Conservation (phyloP, 75 land plant species). For the Pinus taeda region DNA sequence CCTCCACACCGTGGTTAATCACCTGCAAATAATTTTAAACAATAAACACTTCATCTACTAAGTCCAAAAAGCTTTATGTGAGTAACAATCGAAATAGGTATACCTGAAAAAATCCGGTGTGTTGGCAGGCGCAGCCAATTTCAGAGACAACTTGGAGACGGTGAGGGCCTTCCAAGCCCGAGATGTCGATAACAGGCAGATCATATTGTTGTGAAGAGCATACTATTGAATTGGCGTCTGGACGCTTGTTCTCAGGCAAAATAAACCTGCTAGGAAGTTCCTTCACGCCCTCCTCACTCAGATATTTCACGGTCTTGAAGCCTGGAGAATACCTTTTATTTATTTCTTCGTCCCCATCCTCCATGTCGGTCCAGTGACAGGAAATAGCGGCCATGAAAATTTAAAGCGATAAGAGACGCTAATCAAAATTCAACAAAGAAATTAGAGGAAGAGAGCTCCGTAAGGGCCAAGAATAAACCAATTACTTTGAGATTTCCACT, state of each 20-base stretch:
- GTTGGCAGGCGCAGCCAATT: slow-evolving; percentile 17
- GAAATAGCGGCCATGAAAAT: too few relatives aligned
- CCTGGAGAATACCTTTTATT: too few relatives aligned
- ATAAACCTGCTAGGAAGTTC: background rate
- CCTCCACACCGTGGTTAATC: slow-evolving; percentile 52
- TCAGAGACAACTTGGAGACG: slow-evolving; percentile 3
- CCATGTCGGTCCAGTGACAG: too few relatives aligned
- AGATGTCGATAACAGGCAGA: slow-evolving; percentile 24
- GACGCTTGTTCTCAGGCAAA: background rate
- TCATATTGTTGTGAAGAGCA: background rate
- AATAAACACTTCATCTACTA: too few relatives aligned
- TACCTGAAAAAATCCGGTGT: slow-evolving; percentile 30
- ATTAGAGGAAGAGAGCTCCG: too few relatives aligned
- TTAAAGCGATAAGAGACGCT: too few relatives aligned
- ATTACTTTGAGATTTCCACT: too few relatives aligned
- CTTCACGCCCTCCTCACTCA: background rate
- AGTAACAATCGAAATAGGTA: too few relatives aligned
- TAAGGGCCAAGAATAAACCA: too few relatives aligned
- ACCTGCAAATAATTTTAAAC: slow-evolving; percentile 27
- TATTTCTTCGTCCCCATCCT: too few relatives aligned
- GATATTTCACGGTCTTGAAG: background rate
- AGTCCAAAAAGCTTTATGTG: too few relatives aligned
- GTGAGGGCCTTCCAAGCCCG: slow-evolving; percentile 6
- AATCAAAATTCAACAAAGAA: too few relatives aligned
- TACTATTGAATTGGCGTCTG: background rate